Evolutionary conservation across 495 filamentous ascomycete genomes (phyloP).

Genomic region (Aspergillus kassunensis): DNA sequence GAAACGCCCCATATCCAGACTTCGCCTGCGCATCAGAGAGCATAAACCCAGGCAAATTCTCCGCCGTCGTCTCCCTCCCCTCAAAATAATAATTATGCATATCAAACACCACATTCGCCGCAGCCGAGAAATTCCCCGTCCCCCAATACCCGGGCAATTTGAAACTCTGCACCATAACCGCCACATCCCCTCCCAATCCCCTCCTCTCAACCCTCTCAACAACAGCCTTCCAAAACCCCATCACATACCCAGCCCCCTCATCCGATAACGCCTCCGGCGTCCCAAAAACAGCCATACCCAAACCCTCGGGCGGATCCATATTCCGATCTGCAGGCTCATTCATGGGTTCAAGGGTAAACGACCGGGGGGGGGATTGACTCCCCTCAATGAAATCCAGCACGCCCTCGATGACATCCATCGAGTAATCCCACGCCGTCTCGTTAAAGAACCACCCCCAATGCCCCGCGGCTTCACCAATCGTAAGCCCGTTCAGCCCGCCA

Average conservation of each 20-base stretch:
- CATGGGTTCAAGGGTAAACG: slow-evolving; percentile 20
- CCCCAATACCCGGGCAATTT: slow-evolving; percentile 28
- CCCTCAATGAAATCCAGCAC: slow-evolving; percentile 23
- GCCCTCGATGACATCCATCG: slow-evolving; percentile 24
- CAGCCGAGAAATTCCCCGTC: slow-evolving; percentile 14
- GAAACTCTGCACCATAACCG: slow-evolving; percentile 23
- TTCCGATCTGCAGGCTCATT: slow-evolving; percentile 28
- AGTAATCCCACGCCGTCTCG: slow-evolving; percentile 24
- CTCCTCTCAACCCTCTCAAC: slow-evolving; percentile 12
- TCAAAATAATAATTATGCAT: slow-evolving; percentile 31
- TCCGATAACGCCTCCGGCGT: slow-evolving; percentile 28
- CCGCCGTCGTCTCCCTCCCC: slow-evolving; percentile 20
- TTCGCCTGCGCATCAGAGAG: slow-evolving; percentile 17
- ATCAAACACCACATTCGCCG: slow-evolving; percentile 29
- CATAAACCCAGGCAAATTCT: slow-evolving; percentile 21
- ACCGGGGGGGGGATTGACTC: slow-evolving; percentile 23
- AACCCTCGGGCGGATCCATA: slow-evolving; percentile 10
- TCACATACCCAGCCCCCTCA: slow-evolving; percentile 23
- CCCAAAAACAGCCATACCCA: slow-evolving; percentile 21
- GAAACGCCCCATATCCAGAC: slow-evolving; percentile 27
- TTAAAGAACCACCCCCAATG: slow-evolving; percentile 31
- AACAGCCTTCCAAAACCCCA: slow-evolving; percentile 25
- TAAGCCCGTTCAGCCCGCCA: slow-evolving; percentile 26
- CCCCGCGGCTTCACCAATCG: slow-evolving; percentile 26
- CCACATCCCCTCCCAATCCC: slow-evolving; percentile 20